Evolutionary conservation across 495 filamentous ascomycete species (phyloP).

Genomic region (Lineolata rhizophorae): DNA sequence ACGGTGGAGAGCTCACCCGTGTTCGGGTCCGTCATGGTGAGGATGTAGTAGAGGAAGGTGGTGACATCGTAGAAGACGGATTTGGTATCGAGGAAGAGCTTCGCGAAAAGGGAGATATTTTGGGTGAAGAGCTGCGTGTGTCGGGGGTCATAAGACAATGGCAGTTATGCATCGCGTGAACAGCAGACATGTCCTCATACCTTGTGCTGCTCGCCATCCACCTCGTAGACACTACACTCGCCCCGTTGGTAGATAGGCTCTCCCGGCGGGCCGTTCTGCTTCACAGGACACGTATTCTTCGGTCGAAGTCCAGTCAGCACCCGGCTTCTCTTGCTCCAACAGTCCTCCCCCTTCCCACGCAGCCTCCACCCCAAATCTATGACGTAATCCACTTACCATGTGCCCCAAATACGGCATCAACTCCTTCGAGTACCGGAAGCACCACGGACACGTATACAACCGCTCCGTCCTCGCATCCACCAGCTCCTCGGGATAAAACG

Average conservation of each 20-base stretch:
- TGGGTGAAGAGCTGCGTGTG: conserved; percentile 66
- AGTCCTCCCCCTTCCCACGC: no score
- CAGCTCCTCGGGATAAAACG: conserved; percentile 23
- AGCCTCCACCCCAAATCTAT: no score
- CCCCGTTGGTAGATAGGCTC: conserved; percentile 32
- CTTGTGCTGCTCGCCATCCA: conserved; percentile 69
- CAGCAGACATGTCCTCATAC: conserved; percentile 20
- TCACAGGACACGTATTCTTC: conserved; percentile 21
- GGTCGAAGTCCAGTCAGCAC: no score
- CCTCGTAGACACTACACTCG: conserved; percentile 56
- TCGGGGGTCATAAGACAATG: neutral
- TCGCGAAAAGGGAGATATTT: conserved; percentile 91
- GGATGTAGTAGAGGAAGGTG: conserved; percentile 86
- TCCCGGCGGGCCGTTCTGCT: conserved; percentile 17
- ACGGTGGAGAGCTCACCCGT: conserved; percentile 31
- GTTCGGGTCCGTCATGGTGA: conserved; percentile 37
- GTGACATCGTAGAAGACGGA: conserved; percentile 94
- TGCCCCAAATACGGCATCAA: conserved; percentile 35
- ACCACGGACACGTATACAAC: conserved; percentile 77
- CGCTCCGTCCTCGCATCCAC: conserved; percentile 22
- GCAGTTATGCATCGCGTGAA: conserved; percentile 1
- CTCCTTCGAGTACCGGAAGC: conserved; percentile 79
- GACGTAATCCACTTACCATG: conserved; percentile 15
- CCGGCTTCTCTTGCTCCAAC: conserved; percentile 1
- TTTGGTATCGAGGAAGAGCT: conserved; percentile 94